Percentiles rank a stretch among this genome's conserved stretches.
phyloP scores from a whole-genome alignment of 192 early-diverging fungal genomes.

The Entomortierella beljakovae region DNA sequence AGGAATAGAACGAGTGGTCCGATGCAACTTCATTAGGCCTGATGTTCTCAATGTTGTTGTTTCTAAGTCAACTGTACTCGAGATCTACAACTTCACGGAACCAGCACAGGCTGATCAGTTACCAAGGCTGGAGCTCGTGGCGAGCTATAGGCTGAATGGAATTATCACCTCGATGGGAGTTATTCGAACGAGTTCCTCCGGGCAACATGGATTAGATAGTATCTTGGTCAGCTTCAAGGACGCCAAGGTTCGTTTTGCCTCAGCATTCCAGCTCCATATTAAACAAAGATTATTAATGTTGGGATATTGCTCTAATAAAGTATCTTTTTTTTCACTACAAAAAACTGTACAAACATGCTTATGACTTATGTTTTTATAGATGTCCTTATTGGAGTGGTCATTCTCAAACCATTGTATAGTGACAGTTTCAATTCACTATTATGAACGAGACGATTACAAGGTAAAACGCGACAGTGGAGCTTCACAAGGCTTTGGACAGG shows the following conservation, averaged over 20 bases:
- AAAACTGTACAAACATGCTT: neutral
- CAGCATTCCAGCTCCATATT: neutral
- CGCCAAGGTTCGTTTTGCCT: constrained; percentile 77
- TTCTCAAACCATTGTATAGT: constrained; percentile 76
- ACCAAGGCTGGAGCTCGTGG: constrained; percentile 68
- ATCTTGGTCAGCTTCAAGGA: constrained; percentile 83
- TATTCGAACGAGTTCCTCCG: constrained; percentile 73
- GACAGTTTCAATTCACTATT: constrained; percentile 97
- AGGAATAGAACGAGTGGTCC: constrained; percentile 69
- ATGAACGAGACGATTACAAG: constrained; percentile 92
- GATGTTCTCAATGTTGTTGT: constrained; percentile 74
- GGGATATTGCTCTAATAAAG: constrained; percentile 22
- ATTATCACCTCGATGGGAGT: constrained; percentile 77
- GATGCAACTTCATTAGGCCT: constrained; percentile 70
- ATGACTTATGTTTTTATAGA: constrained; percentile 60
- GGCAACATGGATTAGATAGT: constrained; percentile 75
- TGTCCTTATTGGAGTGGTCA: constrained; percentile 92
- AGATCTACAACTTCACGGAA: constrained; percentile 77
- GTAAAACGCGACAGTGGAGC: constrained; percentile 33
- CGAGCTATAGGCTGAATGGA: constrained; percentile 75
- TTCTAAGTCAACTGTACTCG: constrained; percentile 69
- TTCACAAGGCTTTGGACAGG: too few species aligned
- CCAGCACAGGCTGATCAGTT: constrained; percentile 56
- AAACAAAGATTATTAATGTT: neutral
- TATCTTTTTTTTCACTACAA: constrained; percentile 13